Evolutionary conservation across 148 eudicot genomes (phyloP), one percentile per base, ranked within the genome.

Genomic region (Camellia japonica): DNA sequence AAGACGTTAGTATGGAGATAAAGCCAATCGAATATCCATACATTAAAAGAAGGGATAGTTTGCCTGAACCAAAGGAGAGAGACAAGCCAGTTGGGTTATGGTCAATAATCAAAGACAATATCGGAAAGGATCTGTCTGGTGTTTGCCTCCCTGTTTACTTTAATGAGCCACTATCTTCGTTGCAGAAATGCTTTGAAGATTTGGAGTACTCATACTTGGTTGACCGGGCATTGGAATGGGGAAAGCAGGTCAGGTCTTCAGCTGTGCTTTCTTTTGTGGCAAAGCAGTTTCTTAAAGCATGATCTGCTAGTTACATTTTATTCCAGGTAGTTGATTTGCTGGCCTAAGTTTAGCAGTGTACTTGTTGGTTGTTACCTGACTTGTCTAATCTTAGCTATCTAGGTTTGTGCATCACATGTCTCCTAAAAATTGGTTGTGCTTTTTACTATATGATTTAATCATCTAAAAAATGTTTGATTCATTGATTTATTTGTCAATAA

Each of bases 131-230:
- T 73, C 89, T 95, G 72, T 95, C 97, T 16, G 98, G 98, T 78
- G 98, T 95, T 85, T 95, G 98, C 87, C 91, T 95, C 76, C 97
- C 97, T 87, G 98, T 95, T 79, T 95, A 93, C 89, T 95, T 95
- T 79, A 95, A 95, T 69, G 98, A 95, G 87, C 98, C 97, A 49
- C 87, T 95, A 15, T 95, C 97, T 62, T 95, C 98, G 8, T 81
- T 95, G 80, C 97, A 95, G 83, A 95, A 95, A 78, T 95, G 98
- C 87, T 95, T 93, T 80, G 97, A 95, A 86, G 98, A 95, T 85
- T 89, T 95, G 89, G 98, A 95, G 76, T 91, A 95, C 79, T 95
- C 98, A 0, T 80, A 90, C 83, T 90, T 95, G 88, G 92, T 95
- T 81, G 98, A 95, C 80, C 89, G 85, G 60, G 97, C 94, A 70